A percentile compares a stretch with the other conserved stretches of the same genome.
phyloP scores from a whole-genome alignment of 2,329 filamentous ascomycete species.

The Aspergillus intermedius region DNA sequence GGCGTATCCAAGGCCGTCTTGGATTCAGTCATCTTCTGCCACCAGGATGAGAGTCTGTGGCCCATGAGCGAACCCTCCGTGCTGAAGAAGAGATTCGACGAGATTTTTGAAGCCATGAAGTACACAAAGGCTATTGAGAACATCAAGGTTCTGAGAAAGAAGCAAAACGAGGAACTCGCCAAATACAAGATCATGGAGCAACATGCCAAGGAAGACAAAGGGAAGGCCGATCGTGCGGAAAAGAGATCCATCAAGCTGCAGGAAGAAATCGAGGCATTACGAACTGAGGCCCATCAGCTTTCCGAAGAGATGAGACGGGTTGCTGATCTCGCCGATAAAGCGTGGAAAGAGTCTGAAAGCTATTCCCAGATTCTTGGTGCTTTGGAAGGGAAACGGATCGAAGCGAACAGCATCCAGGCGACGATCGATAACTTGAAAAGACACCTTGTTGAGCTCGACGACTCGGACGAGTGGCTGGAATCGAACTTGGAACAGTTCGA shows the following conservation, averaged over 20 bases:
- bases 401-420: conserved; percentile 62
- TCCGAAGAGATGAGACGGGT: conserved; percentile 39
- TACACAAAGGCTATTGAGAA: conserved; percentile 98
- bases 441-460: conserved; percentile 68
- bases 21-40: conserved; percentile 95
- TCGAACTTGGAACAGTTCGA: conserved; percentile 70
- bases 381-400: conserved; percentile 68
- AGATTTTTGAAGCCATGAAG: conserved; percentile 94
- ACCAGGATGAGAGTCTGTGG: conserved; percentile 97
- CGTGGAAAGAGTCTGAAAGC: conserved; percentile 65
- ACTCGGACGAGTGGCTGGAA: conserved; percentile 70
- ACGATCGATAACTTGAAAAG: conserved; percentile 63
- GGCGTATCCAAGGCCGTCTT: conserved; percentile 86
- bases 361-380: conserved; percentile 69
- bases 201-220: conserved; percentile 75
- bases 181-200: conserved; percentile 68
- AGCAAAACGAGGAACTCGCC: conserved; percentile 67
- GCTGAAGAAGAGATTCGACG: conserved; percentile 91
- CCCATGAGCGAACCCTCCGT: conserved; percentile 81
- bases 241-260: conserved; percentile 60
- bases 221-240: conserved; percentile 67
- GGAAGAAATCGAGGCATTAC: conserved; percentile 53
- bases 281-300: conserved; percentile 56
- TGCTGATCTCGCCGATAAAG: conserved; percentile 52
- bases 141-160: conserved; percentile 79